Evolutionary conservation across 306 rosid genomes (phyloP).

Genomic region (Cucurbita maxima): DNA sequence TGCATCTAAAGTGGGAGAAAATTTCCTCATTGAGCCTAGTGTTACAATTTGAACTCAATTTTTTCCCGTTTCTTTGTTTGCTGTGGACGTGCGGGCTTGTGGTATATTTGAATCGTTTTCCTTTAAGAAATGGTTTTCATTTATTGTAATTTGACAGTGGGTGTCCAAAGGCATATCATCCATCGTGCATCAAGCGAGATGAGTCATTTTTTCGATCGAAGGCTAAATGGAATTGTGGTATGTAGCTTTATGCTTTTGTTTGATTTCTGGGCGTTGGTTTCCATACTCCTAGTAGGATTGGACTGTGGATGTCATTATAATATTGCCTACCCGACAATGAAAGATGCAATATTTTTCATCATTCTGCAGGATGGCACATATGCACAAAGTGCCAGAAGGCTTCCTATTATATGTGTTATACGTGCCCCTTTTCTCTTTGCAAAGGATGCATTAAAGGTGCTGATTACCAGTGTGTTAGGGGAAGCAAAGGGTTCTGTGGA

Average conservation of each 20-base stretch:
- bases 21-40: not conserved
- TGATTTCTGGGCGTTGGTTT: not conserved
- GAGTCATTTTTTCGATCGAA: conserved; percentile 76
- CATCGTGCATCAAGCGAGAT: conserved; percentile 81
- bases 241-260: conserved; percentile 7
- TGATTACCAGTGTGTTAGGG: conserved; percentile 73
- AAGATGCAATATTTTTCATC: not conserved
- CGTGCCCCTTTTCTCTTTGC: conserved; percentile 85
- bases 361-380: conserved; percentile 89
- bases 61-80: not conserved
- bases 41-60: not conserved
- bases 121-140: not conserved
- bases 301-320: not conserved
- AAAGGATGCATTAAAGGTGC: conserved; percentile 67
- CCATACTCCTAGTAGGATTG: no score
- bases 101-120: not conserved
- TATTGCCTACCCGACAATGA: not conserved
- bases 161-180: conserved; percentile 97
- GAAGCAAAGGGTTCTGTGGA: conserved; percentile 77
- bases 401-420: conserved; percentile 84
- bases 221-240: conserved; percentile 99
- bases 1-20: not conserved
- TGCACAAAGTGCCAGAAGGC: conserved; percentile 73
- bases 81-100: not conserved
- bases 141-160: conserved; percentile 36